Conservation (phyloP, 2,329 filamentous ascomycete genomes). For the Claviceps africana region DNA sequence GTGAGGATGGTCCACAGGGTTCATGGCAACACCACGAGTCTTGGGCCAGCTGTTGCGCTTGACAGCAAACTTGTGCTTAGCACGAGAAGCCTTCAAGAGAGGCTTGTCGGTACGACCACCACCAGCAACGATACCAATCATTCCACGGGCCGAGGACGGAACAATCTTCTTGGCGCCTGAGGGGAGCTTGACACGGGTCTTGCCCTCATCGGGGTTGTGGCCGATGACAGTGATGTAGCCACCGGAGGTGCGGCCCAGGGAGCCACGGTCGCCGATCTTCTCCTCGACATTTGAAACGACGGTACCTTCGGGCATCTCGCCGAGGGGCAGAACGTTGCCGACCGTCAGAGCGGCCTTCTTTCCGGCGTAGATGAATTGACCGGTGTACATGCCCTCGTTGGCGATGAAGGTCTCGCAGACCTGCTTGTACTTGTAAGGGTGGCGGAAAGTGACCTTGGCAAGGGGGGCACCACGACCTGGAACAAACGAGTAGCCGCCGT, state of each 20-base stretch:
- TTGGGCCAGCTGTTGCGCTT: constrained; percentile 99
- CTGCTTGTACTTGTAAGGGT: constrained; percentile 97
- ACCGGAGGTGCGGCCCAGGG: constrained; percentile 90
- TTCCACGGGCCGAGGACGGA: constrained; percentile 80
- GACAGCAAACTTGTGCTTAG: constrained; percentile 99
- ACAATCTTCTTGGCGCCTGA: constrained; percentile 99
- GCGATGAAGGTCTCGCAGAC: constrained; percentile 99
- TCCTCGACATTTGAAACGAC: constrained; percentile 99
- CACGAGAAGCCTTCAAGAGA: constrained; percentile 96
- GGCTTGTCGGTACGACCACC: constrained; percentile 99
- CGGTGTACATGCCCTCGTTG: constrained; percentile 99
- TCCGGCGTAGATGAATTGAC: constrained; percentile 99
- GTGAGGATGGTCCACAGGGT: constrained; percentile 98
- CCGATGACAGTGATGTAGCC: constrained; percentile 98
- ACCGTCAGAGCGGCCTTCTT: constrained; percentile 96
- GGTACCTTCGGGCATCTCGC: constrained; percentile 95
- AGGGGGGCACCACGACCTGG: constrained; percentile 79
- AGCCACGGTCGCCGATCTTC: constrained; percentile 93
- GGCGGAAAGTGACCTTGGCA: constrained; percentile 91
- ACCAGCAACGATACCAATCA: constrained; percentile 99
- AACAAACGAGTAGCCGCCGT: constrained; percentile 12
- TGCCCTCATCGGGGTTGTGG: constrained; percentile 97
- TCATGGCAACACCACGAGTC: constrained; percentile 99
- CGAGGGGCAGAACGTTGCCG: constrained; percentile 92
- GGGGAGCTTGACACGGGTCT: constrained; percentile 99